Evolutionary conservation across 345 rosid species (phyloP), one percentile per base, ranked within the genome.

Genomic region (Arabidopsis arenosa): DNA sequence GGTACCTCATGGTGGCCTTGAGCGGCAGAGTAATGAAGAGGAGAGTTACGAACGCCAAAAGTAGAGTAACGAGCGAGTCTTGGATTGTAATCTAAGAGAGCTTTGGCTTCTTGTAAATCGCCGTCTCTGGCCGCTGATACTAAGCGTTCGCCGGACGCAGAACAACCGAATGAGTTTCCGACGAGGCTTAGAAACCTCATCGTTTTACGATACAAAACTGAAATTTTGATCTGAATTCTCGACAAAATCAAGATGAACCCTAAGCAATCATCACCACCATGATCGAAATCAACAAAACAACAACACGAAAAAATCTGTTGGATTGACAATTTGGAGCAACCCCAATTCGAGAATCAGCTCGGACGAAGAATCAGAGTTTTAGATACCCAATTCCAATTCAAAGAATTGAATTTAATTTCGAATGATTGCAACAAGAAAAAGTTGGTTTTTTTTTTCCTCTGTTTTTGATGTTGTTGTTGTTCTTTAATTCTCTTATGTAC

Each of bases 71-170:
- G 87, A 36, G 87, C 95, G 21, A 95, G 97, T 75, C 97, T 89
- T 67, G 97, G 99, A 60, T 92, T 95, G 80, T 85, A 95, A 79
- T 92, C 97, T 81, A 95, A 63, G 13, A 95, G 87, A 79, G 97
- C 99, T 74, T 80, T 95, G 7, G 99, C 97, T 76, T 95, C 99
- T 60, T 89, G 97, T 76, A 95, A 83, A 81, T 95, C 99, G 9
- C 97, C 97, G 81, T 95, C 99, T 86, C 97, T 88, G 33, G 97
- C 99, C 9, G 97, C 99, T 0, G 99, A 92, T 73, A 95, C 97
- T 78, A 95, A 82, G 51, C 97, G 89, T 66, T 95, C 99, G 74
- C 99, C 99, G n/a, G 97, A 92, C 15, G 97, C 99, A 3, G 99
- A 95, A 84, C 99, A 95, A 6, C 99, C 99, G 65, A 95, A 89